Evolutionary conservation across 805 yeast genomes (phyloP), one percentile per base, ranked within the genome.

Genomic region (Suhomyces emberorum): DNA sequence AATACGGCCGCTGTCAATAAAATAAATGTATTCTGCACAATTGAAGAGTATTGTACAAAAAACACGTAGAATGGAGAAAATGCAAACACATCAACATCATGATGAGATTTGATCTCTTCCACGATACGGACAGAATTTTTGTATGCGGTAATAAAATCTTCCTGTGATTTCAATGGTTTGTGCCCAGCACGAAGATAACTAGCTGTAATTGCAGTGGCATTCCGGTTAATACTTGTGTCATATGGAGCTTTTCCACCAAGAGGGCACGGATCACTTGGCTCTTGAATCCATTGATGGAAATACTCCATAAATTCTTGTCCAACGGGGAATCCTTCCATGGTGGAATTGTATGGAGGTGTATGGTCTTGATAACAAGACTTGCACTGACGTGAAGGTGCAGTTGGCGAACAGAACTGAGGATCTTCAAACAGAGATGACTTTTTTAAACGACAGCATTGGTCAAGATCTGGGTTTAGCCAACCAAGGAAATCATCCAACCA

Each of bases 241-340:
- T 91, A 91, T 0, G 97, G 95, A 0, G 97, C 97, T 52, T 85
- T 84, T 2, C 98, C 98, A 3, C 96, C 98, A 18, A 91, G 64
- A 1, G 98, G 96, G 58, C 98, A 91, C 2, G 91, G 87, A 50
- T 85, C 93, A 39, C 95, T 84, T 2, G 79, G 79, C 17, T 87
- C 85, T 26, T 77, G 70, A 17, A 91, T 85, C 98, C 98, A 91
- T 28, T 83, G 76, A 15, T 75, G 59, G 54, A 88, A 82, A 48
- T 70, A 87, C 30, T 65, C 67, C 77, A 84, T 76, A 51, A 91
- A 91, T 23, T 80, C 81, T 0, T 68, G 67, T 9, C 70, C 74
- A 24, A 78, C 79, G 0, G 98, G 98, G 52, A 93, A 79, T 0
- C 93, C 96, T 4, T 72, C 68, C 95, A 88, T 86, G 27, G 74